phyloP scores from a whole-genome alignment of 768 basidiomycete species.

The Tricholomella constricta region DNA sequence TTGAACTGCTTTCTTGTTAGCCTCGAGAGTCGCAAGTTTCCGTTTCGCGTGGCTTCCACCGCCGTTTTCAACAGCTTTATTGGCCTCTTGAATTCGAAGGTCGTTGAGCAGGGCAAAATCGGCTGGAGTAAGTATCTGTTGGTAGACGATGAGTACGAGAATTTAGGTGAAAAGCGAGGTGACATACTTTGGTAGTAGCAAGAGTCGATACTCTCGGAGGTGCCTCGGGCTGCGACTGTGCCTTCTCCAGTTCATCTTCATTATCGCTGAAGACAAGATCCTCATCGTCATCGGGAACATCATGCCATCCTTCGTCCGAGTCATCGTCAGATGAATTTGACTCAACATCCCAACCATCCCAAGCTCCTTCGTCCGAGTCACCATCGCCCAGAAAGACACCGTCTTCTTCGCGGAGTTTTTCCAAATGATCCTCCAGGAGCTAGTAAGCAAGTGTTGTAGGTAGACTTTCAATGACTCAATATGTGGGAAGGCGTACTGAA shows the following conservation, averaged over 20 bases:
- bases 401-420: conserved; percentile 66
- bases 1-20: conserved; percentile 58
- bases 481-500: conserved; percentile 51
- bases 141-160: neutral
- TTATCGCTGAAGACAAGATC: conserved; percentile 84
- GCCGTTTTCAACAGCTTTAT: conserved; percentile 65
- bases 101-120: conserved; percentile 94
- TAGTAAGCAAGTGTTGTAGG: conserved; percentile 29
- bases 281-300: conserved; percentile 71
- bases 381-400: conserved; percentile 48
- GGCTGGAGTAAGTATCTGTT: conserved; percentile 94
- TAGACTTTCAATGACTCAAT: neutral
- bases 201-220: conserved; percentile 58
- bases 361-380: conserved; percentile 67
- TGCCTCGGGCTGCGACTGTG: conserved; percentile 37
- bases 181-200: conserved; percentile 77
- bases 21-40: conserved; percentile 82
- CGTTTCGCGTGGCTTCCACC: conserved; percentile 83
- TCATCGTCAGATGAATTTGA: conserved; percentile 63
- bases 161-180: neutral
- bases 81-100: conserved; percentile 78
- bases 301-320: conserved; percentile 77
- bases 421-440: conserved; percentile 88
- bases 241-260: conserved; percentile 72
- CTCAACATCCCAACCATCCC: conserved; percentile 90